phyloP scores from a whole-genome alignment of 164 flowering plant species.

The Kingdonia uniflora region DNA sequence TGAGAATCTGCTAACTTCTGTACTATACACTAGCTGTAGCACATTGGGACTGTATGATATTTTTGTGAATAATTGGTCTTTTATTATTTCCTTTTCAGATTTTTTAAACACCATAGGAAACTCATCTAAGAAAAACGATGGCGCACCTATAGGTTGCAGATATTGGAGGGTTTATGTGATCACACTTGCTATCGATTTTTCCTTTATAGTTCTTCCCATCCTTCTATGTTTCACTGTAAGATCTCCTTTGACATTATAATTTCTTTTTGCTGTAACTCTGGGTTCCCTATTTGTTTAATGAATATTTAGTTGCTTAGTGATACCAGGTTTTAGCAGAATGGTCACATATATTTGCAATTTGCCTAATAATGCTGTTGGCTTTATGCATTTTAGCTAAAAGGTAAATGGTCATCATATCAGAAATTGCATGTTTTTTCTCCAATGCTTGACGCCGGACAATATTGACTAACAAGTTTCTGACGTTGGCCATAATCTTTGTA shows the following conservation, averaged over 20 bases:
- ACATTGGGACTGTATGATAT: no score
- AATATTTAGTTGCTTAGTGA: not conserved
- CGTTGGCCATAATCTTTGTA: no score
- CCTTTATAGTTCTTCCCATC: conserved; percentile 42
- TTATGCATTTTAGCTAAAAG: conserved; percentile 30
- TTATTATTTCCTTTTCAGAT: conserved; percentile 16
- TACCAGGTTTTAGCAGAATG: conserved; percentile 73
- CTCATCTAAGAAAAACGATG: conserved; percentile 36
- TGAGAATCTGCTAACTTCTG: no score
- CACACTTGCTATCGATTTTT: conserved; percentile 35
- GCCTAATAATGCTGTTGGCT: conserved; percentile 26
- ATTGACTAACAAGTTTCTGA: no score
- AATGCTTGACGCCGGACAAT: no score
- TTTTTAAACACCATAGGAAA: conserved; percentile 6
- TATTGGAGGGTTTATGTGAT: conserved; percentile 27
- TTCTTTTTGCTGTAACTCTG: conserved; percentile 2
- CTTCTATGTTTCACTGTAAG: conserved; percentile 66
- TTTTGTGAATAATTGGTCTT: no score
- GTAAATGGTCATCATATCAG: conserved; percentile 17
- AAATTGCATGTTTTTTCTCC: no score
- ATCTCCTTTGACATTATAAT: conserved; percentile 1
- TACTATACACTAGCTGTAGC: no score
- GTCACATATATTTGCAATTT: conserved; percentile 29
- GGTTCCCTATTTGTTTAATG: not conserved
- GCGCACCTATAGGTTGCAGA: conserved; percentile 14